Evolutionary conservation across 2,329 filamentous ascomycete species (phyloP).

Genomic region (Claviceps quebecensis): DNA sequence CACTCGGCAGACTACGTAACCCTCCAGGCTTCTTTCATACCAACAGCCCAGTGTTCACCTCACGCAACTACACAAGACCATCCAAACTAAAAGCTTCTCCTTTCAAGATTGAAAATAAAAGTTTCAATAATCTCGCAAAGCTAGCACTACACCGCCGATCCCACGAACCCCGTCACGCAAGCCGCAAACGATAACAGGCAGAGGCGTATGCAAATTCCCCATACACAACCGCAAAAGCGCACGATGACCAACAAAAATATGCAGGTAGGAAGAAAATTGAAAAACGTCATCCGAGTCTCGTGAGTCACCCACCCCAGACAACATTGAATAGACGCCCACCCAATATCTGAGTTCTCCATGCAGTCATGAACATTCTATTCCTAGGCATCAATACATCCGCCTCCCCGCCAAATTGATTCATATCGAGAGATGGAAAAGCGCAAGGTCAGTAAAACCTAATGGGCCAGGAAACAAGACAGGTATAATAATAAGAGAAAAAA

Average conservation of each 20-base stretch:
- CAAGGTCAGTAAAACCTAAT: neutral
- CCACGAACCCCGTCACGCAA: neutral
- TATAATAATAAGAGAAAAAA: neutral
- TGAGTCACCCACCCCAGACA: neutral
- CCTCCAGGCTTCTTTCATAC: too few relatives aligned
- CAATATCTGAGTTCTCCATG: neutral
- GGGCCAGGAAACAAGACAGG: neutral
- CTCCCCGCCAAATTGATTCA: neutral
- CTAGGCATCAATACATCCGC: neutral
- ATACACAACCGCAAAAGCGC: neutral
- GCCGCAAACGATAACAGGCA: neutral
- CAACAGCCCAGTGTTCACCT: too few relatives aligned
- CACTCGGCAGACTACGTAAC: too few relatives aligned
- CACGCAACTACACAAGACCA: too few relatives aligned
- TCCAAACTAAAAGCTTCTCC: too few relatives aligned
- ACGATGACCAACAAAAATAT: neutral
- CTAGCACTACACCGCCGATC: neutral
- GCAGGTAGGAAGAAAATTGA: neutral
- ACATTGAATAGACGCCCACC: neutral
- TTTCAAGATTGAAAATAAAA: neutral
- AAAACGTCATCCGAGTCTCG: neutral
- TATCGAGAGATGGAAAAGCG: neutral
- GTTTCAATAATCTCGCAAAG: neutral
- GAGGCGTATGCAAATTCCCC: neutral
- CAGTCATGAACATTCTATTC: conserved; percentile 1